Conservation (phyloP, 257 asterid genomes). For the Jasminum sambac region DNA sequence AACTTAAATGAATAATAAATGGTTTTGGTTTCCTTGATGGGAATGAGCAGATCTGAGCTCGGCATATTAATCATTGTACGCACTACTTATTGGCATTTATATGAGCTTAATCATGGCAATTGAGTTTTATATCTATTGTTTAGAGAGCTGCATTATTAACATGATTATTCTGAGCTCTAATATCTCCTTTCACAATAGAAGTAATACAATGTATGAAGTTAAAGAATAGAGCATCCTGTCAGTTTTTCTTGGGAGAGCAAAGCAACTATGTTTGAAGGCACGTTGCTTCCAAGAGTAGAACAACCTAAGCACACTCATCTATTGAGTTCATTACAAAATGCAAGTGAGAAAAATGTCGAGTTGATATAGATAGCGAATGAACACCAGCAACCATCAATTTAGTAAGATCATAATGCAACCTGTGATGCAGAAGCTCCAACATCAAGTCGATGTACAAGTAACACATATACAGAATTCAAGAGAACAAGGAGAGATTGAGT, state of each 20-base stretch:
- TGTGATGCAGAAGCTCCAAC: background rate
- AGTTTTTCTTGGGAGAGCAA: too few relatives aligned
- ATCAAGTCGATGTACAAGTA: too few relatives aligned
- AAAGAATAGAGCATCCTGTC: too few relatives aligned
- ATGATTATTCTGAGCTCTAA: background rate
- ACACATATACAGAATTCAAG: background rate
- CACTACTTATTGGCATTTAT: background rate
- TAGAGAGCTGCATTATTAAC: too few relatives aligned
- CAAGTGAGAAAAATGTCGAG: too few relatives aligned
- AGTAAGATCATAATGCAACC: background rate
- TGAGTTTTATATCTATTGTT: slow-evolving; percentile 4
- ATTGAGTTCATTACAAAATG: too few relatives aligned
- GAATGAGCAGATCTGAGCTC: too few relatives aligned
- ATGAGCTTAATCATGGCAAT: background rate
- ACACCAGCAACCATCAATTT: background rate
- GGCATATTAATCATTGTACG: background rate
- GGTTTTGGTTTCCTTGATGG: background rate
- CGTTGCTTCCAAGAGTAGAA: too few relatives aligned
- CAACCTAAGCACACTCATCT: too few relatives aligned
- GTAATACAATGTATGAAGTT: too few relatives aligned
- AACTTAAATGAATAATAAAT: background rate
- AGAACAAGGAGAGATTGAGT: background rate
- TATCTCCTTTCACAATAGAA: background rate
- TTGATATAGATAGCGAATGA: background rate
- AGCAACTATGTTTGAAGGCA: too few relatives aligned